These are phyloP conservation scores for Flaveria ramosissima DNA, from an alignment of 129 eudicot genomes.

Conservation along the genomic window DNA sequence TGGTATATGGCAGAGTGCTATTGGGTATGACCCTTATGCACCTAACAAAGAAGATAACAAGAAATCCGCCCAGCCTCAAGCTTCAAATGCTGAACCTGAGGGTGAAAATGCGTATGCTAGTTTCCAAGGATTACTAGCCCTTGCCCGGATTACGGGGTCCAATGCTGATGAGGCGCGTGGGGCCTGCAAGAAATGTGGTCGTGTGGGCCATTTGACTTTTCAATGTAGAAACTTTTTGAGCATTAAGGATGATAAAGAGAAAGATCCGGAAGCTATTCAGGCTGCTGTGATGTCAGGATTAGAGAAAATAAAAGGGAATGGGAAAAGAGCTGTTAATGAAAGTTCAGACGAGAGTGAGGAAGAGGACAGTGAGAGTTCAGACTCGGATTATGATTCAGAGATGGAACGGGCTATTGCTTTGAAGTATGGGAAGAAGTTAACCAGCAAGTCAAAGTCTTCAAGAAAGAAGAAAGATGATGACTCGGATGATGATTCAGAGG, in stretches of 20 bases:
- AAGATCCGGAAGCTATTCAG: constrained; percentile 65
- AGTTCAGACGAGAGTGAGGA: constrained; percentile 66
- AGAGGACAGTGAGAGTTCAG: constrained; percentile 83
- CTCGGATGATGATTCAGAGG: constrained; percentile 53
- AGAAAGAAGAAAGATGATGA: constrained; percentile 43
- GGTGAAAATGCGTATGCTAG: constrained; percentile 81
- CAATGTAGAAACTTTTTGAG: constrained; percentile 89
- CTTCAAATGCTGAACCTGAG: constrained; percentile 56
- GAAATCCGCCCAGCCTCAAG: constrained; percentile 48
- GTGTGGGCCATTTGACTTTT: constrained; percentile 89
- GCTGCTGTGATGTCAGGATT: constrained; percentile 71
- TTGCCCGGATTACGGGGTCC: constrained; percentile 70
- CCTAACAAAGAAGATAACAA: constrained; percentile 78
- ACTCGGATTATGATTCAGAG: constrained; percentile 84
- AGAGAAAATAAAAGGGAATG: constrained; percentile 74
- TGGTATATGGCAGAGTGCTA: constrained; percentile 95
- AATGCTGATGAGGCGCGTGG: constrained; percentile 92
- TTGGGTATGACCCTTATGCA: constrained; percentile 92
- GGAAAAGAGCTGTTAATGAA: constrained; percentile 42
- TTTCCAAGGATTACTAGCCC: constrained; percentile 85
- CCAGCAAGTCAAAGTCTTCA: constrained; percentile 41
- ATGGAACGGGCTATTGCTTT: constrained; percentile 72
- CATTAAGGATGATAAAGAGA: constrained; percentile 63
- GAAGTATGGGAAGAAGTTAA: constrained; percentile 50
- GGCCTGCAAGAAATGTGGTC: constrained; percentile 85